These are phyloP conservation scores for Besnoitia besnoiti DNA, from an alignment of 169 alveolate genomes.

Conservation along the genomic window DNA sequence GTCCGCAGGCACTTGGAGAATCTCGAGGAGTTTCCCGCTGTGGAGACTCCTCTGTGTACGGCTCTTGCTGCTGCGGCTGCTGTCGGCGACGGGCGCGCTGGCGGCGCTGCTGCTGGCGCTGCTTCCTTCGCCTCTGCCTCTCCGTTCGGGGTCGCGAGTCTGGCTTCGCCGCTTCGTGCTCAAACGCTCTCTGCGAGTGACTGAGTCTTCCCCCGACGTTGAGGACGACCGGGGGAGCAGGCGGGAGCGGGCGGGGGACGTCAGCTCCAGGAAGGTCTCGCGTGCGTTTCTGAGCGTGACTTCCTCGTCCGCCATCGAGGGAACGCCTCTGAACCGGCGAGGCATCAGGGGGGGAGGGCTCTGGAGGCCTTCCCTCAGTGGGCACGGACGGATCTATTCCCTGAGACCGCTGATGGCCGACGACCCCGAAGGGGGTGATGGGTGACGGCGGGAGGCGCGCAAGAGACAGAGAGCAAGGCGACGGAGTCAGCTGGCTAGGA, in stretches of 20 bases:
- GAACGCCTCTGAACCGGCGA: not conserved
- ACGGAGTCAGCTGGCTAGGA: conserved; percentile 5
- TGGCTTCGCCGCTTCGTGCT: not conserved
- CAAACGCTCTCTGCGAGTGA: not conserved
- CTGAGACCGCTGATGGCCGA: not conserved
- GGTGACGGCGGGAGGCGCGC: conserved; percentile 28
- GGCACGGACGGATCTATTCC: not conserved
- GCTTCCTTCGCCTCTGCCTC: conserved; percentile 21
- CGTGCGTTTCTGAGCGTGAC: not conserved
- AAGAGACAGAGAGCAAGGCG: not conserved
- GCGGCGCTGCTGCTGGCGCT: conserved; percentile 39
- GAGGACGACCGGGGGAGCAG: not conserved
- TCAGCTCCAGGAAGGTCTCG: not conserved
- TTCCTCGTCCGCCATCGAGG: not conserved
- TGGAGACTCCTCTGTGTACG: not conserved
- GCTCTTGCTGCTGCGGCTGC: not conserved
- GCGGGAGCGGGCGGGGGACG: not conserved
- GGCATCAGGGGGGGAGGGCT: not conserved
- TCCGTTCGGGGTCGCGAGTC: not conserved
- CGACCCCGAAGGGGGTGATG: not conserved
- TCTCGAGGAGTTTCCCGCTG: not conserved
- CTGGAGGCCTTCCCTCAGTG: not conserved
- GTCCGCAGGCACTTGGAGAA: not conserved
- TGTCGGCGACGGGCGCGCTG: not conserved
- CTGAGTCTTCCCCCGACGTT: not conserved